Percentiles rank a stretch among this genome's conserved stretches.
These are phyloP conservation scores for Hemileia vastatrix DNA, from an alignment of 1,284 basidiomycete species.

Conservation along the genomic window DNA sequence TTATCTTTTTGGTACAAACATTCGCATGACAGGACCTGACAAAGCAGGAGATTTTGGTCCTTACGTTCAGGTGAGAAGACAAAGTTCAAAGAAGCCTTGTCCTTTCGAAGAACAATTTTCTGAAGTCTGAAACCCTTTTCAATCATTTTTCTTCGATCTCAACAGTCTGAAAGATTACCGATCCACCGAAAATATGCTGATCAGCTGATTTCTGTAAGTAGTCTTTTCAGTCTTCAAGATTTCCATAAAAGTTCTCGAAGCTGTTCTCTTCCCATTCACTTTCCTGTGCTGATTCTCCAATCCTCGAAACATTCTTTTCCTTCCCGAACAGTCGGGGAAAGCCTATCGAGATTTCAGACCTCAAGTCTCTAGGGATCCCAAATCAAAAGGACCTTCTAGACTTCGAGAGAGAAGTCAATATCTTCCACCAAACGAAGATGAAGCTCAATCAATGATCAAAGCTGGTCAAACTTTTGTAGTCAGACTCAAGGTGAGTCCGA, in stretches of 20 bases:
- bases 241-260: no score
- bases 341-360: background rate
- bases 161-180: constrained; percentile 86
- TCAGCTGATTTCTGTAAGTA: constrained; percentile 61
- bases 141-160: no score
- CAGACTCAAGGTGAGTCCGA: constrained; percentile 64
- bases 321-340: background rate
- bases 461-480: constrained; percentile 70
- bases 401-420: constrained; percentile 70
- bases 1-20: background rate
- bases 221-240: background rate
- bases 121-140: no score
- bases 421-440: constrained; percentile 72
- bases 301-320: background rate
- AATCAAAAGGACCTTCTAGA: constrained; percentile 49
- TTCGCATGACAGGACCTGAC: constrained; percentile 39
- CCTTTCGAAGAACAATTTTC: no score
- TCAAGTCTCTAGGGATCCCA: background rate
- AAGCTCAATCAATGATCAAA: constrained; percentile 61
- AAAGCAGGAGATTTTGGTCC: constrained; percentile 30
- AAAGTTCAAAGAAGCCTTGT: no score
- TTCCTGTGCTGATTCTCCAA: no score
- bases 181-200: constrained; percentile 67
- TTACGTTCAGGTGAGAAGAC: constrained; percentile 30
- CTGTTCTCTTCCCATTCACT: no score